Evolutionary conservation across 805 yeast species (phyloP), one percentile per base, ranked within the genome.

Genomic region (Lachancea cidri): DNA sequence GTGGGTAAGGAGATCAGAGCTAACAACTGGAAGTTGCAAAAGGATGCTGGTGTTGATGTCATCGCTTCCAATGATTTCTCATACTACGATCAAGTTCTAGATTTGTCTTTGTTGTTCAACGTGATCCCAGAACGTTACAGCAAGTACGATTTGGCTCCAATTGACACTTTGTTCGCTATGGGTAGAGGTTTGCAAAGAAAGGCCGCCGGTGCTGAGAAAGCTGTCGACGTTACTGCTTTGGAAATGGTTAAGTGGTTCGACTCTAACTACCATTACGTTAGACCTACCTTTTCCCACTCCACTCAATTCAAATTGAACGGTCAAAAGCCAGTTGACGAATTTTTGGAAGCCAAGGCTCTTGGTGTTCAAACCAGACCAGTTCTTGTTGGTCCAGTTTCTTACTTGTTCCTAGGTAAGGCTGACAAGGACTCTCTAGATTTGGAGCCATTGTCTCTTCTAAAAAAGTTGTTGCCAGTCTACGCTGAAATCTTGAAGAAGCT

Each of bases 181-280:
- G 98, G 98, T 73, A 88, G 98, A 81, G 98, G 98, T 82, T 79
- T 93, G 69, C 98, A 93, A 77, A 86, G 93, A 75, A 82, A 84
- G 71, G 95, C 95, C 54, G 84, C 94, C 54, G 95, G 83, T 58
- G 65, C 88, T 54, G 67, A 80, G 48, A 77, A 83, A 58, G 95
- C 95, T 56, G 96, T 93, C 58, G 98, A 93, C 71, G 98, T 93
- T 48, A 91, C 98, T 50, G 98, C 98, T 60, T 79, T 87, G 67
- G 95, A 93, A 80, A 93, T 93, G 98, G 98, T 93, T 59, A 93
- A 93, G 79, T 93, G 98, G 98, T 93, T 93, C 61, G 98, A 93
- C 73, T 86, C 97, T 53, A 93, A 93, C 87, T 93, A 93, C 86
- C 98, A 93, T 74, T 93, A 93, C 71, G 98, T 93, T 64, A 86